phyloP scores from a whole-genome alignment of 495 filamentous ascomycete genomes.

The Xylaria cubensis region DNA sequence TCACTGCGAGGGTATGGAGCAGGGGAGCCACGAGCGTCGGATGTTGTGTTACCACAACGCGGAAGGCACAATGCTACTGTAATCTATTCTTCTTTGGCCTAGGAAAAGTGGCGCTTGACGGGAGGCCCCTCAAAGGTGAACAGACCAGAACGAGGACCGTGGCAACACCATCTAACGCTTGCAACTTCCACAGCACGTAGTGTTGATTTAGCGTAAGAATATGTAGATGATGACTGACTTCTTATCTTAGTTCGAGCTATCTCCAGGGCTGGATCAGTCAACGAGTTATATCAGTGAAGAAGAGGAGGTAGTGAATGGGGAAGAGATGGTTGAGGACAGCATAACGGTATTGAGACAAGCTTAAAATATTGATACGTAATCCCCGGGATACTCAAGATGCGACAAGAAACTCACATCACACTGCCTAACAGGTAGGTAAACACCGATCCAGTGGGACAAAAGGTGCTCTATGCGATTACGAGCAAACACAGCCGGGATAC shows the following conservation, averaged over 20 bases:
- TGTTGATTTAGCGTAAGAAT: neutral
- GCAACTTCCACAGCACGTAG: neutral
- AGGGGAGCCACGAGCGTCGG: conserved; percentile 31
- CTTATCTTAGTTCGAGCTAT: conserved; percentile 1
- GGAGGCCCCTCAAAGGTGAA: neutral
- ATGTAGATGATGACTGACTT: neutral
- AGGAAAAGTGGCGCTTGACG: conserved; percentile 4
- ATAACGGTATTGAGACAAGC: conserved; percentile 17
- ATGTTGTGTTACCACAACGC: conserved; percentile 1
- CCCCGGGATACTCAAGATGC: neutral
- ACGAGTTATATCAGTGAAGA: neutral
- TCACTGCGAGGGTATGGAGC: conserved; percentile 1
- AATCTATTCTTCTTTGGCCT: neutral
- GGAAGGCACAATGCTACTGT: neutral
- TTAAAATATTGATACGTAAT: conserved; percentile 6
- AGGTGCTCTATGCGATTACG: conserved; percentile 1
- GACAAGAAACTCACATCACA: conserved; percentile 9
- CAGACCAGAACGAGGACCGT: conserved; percentile 1
- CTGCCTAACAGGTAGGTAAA: too few relatives aligned
- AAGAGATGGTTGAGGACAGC: conserved; percentile 21
- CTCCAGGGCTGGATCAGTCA: conserved; percentile 1
- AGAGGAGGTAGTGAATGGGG: neutral
- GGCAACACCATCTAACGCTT: neutral
- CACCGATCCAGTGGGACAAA: neutral
- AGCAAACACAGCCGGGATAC: too few relatives aligned